A percentile compares a stretch with the other conserved stretches of the same genome.
phyloP scores from a whole-genome alignment of 1,284 basidiomycete genomes.

The Ceratobasidium sp. region DNA sequence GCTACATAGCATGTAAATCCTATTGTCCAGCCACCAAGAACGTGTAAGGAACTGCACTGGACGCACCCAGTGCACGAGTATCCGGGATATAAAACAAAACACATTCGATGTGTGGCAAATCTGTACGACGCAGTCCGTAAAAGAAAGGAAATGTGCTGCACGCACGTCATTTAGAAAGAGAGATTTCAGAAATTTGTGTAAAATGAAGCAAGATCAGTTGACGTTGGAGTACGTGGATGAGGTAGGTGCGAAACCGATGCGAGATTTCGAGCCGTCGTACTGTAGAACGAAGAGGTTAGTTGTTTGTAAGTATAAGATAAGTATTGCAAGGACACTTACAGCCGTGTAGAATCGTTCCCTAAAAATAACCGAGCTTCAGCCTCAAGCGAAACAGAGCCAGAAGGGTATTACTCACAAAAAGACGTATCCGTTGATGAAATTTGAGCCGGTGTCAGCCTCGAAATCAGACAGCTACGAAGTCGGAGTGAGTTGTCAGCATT shows the following conservation, averaged over 20 bases:
- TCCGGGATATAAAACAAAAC: no score
- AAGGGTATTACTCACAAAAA: slow-evolving; percentile 21
- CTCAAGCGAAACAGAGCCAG: neutral
- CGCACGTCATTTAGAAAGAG: neutral
- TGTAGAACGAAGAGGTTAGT: neutral
- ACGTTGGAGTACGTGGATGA: slow-evolving; percentile 27
- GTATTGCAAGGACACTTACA: neutral
- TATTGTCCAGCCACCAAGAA: slow-evolving; percentile 28
- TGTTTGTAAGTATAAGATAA: neutral
- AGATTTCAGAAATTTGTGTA: neutral
- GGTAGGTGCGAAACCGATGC: slow-evolving; percentile 37
- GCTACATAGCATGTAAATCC: slow-evolving; percentile 12
- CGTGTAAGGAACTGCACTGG: neutral
- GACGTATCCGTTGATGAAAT: slow-evolving; percentile 32
- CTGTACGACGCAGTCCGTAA: neutral
- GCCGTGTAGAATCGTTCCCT: slow-evolving; percentile 36
- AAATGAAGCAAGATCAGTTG: neutral
- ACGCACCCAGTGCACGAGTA: slow-evolving; percentile 1
- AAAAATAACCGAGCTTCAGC: neutral
- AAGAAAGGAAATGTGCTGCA: neutral
- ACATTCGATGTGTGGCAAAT: neutral
- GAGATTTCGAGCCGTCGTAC: slow-evolving; percentile 32
- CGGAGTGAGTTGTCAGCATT: neutral
- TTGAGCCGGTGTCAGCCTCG: slow-evolving; percentile 36
- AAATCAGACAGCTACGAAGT: slow-evolving; percentile 4